These are phyloP conservation scores for Porcisia hertigi DNA, from an alignment of 208 protist species.

Conservation along the genomic window DNA sequence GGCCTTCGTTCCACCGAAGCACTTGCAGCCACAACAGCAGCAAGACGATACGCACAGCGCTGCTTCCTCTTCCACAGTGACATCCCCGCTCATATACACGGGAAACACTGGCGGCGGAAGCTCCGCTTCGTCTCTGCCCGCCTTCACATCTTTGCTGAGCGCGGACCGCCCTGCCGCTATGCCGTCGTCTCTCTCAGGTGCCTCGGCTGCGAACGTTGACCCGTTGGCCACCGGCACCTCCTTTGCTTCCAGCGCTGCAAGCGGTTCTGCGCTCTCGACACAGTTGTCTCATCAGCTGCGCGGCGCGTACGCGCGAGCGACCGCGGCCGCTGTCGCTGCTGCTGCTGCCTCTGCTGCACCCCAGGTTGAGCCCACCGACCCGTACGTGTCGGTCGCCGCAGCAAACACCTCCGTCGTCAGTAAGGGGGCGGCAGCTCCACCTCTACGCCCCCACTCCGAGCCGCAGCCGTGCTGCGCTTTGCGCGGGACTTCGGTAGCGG, in stretches of 20 bases:
- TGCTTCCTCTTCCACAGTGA: conserved; percentile 13
- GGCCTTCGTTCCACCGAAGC: conserved; percentile 21
- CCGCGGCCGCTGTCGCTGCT: conserved; percentile 2
- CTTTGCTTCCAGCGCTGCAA: neutral
- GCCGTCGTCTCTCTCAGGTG: neutral
- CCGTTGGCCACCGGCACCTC: neutral
- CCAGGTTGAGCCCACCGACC: neutral
- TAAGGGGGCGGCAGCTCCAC: neutral
- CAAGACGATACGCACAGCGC: conserved; percentile 1
- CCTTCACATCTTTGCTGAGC: neutral
- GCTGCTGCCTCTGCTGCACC: neutral
- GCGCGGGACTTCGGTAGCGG: neutral
- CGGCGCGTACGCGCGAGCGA: conserved; percentile 28
- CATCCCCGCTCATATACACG: conserved; percentile 16
- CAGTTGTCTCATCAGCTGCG: conserved; percentile 25
- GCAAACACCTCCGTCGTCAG: neutral
- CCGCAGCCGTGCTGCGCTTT: neutral
- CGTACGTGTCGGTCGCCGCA: neutral
- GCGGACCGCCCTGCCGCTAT: neutral
- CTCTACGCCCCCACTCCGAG: neutral
- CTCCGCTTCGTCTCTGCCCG: conserved; percentile 22
- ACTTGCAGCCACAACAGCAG: conserved; percentile 9
- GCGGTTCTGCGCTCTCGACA: neutral
- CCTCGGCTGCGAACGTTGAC: neutral
- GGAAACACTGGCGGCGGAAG: conserved; percentile 3